Conservation (phyloP, 306 rosid species). For the Quercus mongolica region DNA sequence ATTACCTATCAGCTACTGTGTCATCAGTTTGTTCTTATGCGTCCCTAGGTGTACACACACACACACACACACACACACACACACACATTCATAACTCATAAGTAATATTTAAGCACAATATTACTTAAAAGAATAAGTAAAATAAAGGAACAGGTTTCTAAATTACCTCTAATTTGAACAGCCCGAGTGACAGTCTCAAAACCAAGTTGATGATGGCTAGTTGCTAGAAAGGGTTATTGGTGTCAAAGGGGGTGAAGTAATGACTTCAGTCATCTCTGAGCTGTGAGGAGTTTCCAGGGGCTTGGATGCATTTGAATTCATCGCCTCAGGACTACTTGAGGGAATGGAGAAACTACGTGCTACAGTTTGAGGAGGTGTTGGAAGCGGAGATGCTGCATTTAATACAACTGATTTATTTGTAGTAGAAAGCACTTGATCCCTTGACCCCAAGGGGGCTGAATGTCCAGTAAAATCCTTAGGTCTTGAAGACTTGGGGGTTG, state of each 20-base stretch:
- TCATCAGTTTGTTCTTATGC: not conserved
- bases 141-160: not conserved
- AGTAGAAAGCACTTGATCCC: conserved; percentile 54
- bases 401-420: conserved; percentile 36
- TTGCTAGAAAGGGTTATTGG: conserved; percentile 55
- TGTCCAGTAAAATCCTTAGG: conserved; percentile 54
- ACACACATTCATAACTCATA: no score
- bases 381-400: conserved; percentile 75
- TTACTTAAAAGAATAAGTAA: not conserved
- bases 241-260: conserved; percentile 64
- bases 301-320: conserved; percentile 41
- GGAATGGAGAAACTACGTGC: conserved; percentile 90
- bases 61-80: no score
- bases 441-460: conserved; percentile 76
- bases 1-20: not conserved
- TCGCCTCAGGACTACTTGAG: conserved; percentile 53
- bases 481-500: conserved; percentile 51
- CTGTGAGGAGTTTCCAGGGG: conserved; percentile 40
- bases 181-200: conserved; percentile 34
- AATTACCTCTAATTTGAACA: conserved; percentile 58
- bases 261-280: conserved; percentile 37
- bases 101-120: no score
- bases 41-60: not conserved
- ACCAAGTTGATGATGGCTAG: conserved; percentile 33
- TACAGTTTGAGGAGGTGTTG: conserved; percentile 69